These are phyloP conservation scores for Austroboletus niveus DNA, from an alignment of 1,284 basidiomycete genomes.

Conservation along the genomic window DNA sequence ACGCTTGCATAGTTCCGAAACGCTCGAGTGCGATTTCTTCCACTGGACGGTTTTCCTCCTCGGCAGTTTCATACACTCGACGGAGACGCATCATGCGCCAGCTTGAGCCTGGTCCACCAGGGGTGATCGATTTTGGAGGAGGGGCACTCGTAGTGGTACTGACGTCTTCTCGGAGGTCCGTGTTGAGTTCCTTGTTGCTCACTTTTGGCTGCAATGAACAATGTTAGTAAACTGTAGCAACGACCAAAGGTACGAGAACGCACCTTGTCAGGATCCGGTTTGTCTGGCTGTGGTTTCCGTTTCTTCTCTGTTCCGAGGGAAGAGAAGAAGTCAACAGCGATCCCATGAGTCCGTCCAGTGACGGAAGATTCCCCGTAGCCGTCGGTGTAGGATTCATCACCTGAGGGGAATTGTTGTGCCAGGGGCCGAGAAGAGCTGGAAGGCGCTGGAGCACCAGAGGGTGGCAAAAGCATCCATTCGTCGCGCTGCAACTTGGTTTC, in stretches of 20 bases:
- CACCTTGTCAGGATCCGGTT: slow-evolving; percentile 73
- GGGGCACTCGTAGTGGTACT: slow-evolving; percentile 55
- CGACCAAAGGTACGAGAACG: slow-evolving; percentile 7
- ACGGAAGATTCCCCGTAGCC: slow-evolving; percentile 63
- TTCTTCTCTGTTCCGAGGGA: slow-evolving; percentile 74
- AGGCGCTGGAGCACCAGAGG: slow-evolving; percentile 26
- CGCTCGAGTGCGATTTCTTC: slow-evolving; percentile 88
- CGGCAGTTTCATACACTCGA: slow-evolving; percentile 84
- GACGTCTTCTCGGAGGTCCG: slow-evolving; percentile 59
- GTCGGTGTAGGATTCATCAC: slow-evolving; percentile 61
- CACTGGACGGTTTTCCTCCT: slow-evolving; percentile 75
- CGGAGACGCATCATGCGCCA: slow-evolving; percentile 99
- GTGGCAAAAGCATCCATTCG: slow-evolving; percentile 85
- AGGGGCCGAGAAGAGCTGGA: slow-evolving; percentile 25
- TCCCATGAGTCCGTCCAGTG: slow-evolving; percentile 47
- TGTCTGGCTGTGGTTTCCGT: slow-evolving; percentile 62
- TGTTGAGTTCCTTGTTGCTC: slow-evolving; percentile 80
- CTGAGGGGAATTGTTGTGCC: slow-evolving; percentile 28
- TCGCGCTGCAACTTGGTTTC: slow-evolving; percentile 66
- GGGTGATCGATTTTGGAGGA: slow-evolving; percentile 53
- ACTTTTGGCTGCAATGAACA: slow-evolving; percentile 48
- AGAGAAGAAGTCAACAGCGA: slow-evolving; percentile 82
- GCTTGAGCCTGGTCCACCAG: slow-evolving; percentile 88
- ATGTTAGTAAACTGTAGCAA: neutral
- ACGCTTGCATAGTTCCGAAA: slow-evolving; percentile 82